phyloP scores from a whole-genome alignment of 805 yeast species.

The Tetrapisispora namnaoensis region DNA sequence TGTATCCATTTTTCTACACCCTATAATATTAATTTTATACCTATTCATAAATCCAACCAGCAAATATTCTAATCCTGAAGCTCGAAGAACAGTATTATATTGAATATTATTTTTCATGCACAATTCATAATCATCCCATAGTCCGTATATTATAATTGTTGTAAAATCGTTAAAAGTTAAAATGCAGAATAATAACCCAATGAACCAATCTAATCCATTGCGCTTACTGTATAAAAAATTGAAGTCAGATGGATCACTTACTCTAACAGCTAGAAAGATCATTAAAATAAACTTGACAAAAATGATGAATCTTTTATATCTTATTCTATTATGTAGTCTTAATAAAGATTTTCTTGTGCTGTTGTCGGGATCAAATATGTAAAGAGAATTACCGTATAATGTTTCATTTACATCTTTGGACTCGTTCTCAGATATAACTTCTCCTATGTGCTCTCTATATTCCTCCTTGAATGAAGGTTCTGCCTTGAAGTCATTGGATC shows the following conservation, averaged over 20 bases:
- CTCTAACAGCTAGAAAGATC: neutral
- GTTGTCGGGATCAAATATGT: neutral
- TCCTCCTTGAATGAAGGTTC: neutral
- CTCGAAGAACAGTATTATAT: neutral
- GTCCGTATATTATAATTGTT: neutral
- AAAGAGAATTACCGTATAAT: neutral
- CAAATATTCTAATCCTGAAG: neutral
- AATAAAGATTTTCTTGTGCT: neutral
- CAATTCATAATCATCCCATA: slow-evolving; percentile 2
- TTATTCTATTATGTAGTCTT: neutral
- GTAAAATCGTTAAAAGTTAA: neutral
- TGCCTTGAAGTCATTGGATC: too few relatives aligned
- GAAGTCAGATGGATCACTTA: neutral
- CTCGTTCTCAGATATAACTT: neutral
- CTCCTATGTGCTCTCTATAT: neutral
- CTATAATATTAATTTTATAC: neutral
- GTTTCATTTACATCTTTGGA: neutral
- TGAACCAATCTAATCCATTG: neutral
- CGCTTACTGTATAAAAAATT: neutral
- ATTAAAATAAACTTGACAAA: neutral
- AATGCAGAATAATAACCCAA: neutral
- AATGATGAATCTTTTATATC: neutral
- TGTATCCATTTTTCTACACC: too few relatives aligned
- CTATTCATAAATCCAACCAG: neutral
- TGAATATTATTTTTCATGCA: neutral